phyloP scores from a whole-genome alignment of 148 eudicot genomes.

The Silene uniflora region DNA sequence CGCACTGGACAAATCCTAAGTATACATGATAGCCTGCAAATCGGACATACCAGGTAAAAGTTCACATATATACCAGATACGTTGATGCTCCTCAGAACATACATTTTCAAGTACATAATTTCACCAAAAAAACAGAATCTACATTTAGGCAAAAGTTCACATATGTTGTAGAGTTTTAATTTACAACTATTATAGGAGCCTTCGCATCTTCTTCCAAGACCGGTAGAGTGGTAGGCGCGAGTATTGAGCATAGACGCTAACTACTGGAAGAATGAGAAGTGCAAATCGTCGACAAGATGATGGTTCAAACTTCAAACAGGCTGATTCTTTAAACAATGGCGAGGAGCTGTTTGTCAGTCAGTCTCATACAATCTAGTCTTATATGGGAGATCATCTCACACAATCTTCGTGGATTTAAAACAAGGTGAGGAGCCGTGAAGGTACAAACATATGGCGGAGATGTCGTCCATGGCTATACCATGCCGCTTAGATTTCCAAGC shows the following conservation, averaged over 20 bases:
- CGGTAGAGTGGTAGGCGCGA: neutral
- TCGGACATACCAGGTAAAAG: too few species aligned
- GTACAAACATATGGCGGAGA: slow-evolving; percentile 72
- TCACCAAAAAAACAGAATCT: neutral
- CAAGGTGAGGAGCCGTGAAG: slow-evolving; percentile 34
- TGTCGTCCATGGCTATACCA: slow-evolving; percentile 58
- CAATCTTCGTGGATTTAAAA: neutral
- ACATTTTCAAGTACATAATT: neutral
- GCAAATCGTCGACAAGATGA: neutral
- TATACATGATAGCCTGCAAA: too few species aligned
- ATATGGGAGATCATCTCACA: neutral
- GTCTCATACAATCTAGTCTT: neutral
- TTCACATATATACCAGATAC: too few species aligned
- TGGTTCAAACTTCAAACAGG: neutral
- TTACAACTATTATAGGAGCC: neutral
- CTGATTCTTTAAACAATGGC: neutral
- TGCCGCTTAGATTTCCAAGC: slow-evolving; percentile 66
- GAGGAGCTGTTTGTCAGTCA: neutral
- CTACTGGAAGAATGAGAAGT: neutral
- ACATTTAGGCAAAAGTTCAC: neutral
- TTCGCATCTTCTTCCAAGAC: neutral
- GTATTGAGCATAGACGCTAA: neutral
- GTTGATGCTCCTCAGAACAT: neutral
- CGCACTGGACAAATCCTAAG: too few species aligned
- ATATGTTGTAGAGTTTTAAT: too few species aligned